Evolutionary conservation across 805 yeast species (phyloP).

Genomic region (Cyberlindnera japonica): DNA sequence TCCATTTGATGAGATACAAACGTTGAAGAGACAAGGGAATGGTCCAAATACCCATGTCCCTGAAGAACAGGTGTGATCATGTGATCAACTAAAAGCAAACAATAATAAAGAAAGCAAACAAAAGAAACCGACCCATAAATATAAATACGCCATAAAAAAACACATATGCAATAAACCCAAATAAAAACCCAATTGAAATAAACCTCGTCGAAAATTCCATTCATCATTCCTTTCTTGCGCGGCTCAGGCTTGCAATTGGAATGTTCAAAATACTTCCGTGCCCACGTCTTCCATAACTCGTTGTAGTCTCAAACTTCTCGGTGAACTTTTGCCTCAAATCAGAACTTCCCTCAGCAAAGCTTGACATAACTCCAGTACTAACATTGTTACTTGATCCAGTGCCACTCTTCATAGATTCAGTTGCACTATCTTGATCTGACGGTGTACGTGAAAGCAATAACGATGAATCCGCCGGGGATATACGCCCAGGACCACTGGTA

Average conservation of each 20-base stretch:
- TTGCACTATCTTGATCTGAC: slow-evolving; percentile 1
- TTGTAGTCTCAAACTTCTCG: slow-evolving; percentile 11
- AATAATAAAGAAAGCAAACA: too few species aligned
- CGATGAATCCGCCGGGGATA: slow-evolving; percentile 8
- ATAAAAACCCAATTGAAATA: not conserved
- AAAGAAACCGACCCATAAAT: too few species aligned
- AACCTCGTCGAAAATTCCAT: not conserved
- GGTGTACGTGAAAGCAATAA: slow-evolving; percentile 5
- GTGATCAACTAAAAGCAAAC: too few species aligned
- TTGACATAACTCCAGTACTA: slow-evolving; percentile 6
- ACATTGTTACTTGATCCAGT: slow-evolving; percentile 7
- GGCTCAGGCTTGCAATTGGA: slow-evolving; percentile 23
- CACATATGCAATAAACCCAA: not conserved
- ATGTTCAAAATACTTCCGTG: slow-evolving; percentile 22
- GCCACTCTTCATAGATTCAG: not conserved
- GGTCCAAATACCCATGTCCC: too few species aligned
- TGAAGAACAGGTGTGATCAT: too few species aligned
- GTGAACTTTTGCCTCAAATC: slow-evolving; percentile 13
- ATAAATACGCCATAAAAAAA: too few species aligned
- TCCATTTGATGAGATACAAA: too few species aligned
- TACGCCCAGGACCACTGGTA: slow-evolving; percentile 5
- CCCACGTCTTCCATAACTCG: slow-evolving; percentile 4
- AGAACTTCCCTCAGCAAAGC: slow-evolving; percentile 7
- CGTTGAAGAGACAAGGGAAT: too few species aligned
- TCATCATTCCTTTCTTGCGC: slow-evolving; percentile 16